phyloP scores from a whole-genome alignment of 1,284 basidiomycete genomes.

The Kwoniella shivajii region DNA sequence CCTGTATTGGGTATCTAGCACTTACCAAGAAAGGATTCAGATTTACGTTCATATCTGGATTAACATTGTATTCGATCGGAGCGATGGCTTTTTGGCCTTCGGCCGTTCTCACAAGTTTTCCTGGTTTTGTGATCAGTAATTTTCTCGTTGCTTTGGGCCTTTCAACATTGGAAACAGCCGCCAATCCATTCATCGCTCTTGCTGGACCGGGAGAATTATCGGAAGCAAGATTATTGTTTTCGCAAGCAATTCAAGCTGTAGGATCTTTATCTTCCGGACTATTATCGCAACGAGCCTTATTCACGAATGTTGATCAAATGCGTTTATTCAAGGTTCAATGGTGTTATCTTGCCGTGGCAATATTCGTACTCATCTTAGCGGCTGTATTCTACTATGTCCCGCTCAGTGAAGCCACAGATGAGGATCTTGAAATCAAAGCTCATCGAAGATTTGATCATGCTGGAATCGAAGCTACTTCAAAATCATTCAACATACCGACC shows the following conservation, averaged over 20 bases:
- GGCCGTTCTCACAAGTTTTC: conserved; percentile 44
- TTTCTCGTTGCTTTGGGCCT: conserved; percentile 47
- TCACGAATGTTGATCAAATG: conserved; percentile 28
- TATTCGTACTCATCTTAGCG: conserved; percentile 49
- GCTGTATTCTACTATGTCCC: conserved; percentile 52
- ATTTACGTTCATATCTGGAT: conserved; percentile 50
- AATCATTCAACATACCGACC: conserved; percentile 25
- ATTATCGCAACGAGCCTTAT: conserved; percentile 44
- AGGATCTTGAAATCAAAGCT: conserved; percentile 45
- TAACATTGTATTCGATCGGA: conserved; percentile 47
- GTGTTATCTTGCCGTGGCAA: conserved; percentile 52
- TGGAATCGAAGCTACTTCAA: conserved; percentile 18
- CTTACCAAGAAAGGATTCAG: conserved; percentile 48
- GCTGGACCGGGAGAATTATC: conserved; percentile 49
- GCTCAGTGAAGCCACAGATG: conserved; percentile 44
- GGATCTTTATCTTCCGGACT: conserved; percentile 45
- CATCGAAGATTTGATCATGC: conserved; percentile 30
- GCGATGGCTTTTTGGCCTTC: conserved; percentile 54
- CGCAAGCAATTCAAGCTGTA: conserved; percentile 51
- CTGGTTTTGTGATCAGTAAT: conserved; percentile 52
- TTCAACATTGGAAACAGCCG: conserved; percentile 47
- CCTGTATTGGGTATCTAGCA: conserved; percentile 40
- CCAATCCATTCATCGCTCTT: conserved; percentile 53
- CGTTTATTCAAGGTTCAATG: conserved; percentile 50
- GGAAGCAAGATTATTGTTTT: conserved; percentile 50